A percentile compares a stretch with the other conserved stretches of the same genome.
These are phyloP conservation scores for Pittosporum tobira DNA, from an alignment of 129 eudicot genomes.

Conservation along the genomic window DNA sequence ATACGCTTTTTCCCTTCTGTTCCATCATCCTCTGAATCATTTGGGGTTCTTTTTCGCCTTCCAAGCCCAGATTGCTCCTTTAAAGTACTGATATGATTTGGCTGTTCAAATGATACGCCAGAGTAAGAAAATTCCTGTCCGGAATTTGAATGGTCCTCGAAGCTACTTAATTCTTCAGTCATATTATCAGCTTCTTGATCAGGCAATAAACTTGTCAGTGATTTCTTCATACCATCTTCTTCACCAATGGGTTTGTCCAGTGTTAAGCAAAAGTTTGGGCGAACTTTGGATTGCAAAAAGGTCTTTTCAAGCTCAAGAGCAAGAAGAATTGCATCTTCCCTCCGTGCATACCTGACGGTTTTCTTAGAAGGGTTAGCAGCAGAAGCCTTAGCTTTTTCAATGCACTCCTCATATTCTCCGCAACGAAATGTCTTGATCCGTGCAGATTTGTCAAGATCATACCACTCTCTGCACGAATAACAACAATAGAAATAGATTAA, in stretches of 20 bases:
- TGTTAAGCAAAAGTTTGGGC: slow-evolving; percentile 13
- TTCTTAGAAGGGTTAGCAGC: slow-evolving; percentile 42
- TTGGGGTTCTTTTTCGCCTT: slow-evolving; percentile 27
- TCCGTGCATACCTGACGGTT: slow-evolving; percentile 48
- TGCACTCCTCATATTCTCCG: slow-evolving; percentile 69
- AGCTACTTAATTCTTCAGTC: slow-evolving; percentile 34
- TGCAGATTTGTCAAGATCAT: slow-evolving; percentile 69
- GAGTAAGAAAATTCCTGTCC: slow-evolving; percentile 50
- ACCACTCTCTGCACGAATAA: slow-evolving; percentile 70
- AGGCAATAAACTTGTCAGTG: slow-evolving; percentile 12
- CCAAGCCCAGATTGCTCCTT: slow-evolving; percentile 26
- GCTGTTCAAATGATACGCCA: slow-evolving; percentile 43
- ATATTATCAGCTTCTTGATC: slow-evolving; percentile 26
- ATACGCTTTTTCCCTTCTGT: slow-evolving; percentile 60
- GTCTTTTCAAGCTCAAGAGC: slow-evolving; percentile 81
- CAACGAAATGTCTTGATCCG: slow-evolving; percentile 81
- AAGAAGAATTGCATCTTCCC: slow-evolving; percentile 72
- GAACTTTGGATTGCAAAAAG: slow-evolving; percentile 21
- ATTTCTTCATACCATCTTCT: slow-evolving; percentile 6
- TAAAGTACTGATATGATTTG: slow-evolving; percentile 12
- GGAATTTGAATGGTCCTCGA: slow-evolving; percentile 43
- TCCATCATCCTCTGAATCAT: slow-evolving; percentile 78
- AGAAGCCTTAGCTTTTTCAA: slow-evolving; percentile 54
- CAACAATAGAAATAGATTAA: not conserved
- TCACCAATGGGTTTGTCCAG: slow-evolving; percentile 15